A percentile compares a stretch with the other conserved stretches of the same genome.
Evolutionary conservation across 2,329 filamentous ascomycete species (phyloP).

Genomic region (Cladophialophora immunda): DNA sequence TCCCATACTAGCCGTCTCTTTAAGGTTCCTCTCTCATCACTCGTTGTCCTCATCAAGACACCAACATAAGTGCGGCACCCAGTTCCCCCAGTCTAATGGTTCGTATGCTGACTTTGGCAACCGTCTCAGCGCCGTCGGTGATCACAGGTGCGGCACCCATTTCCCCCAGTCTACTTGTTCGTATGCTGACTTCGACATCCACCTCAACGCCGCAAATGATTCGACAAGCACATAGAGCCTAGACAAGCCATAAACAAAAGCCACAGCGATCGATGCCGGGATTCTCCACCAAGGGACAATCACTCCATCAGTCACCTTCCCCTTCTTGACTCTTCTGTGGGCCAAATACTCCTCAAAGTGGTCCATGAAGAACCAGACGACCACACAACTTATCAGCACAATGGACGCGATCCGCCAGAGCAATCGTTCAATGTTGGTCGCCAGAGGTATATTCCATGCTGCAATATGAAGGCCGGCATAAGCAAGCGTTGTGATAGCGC

Average conservation of each 20-base stretch:
- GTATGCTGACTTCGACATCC: constrained; percentile 19
- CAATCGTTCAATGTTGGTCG: constrained; percentile 39
- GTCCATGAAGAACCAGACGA: constrained; percentile 26
- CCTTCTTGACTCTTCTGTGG: constrained; percentile 11
- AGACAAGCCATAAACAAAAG: constrained; percentile 11
- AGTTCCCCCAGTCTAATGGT: constrained; percentile 23
- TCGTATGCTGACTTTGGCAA: constrained; percentile 21
- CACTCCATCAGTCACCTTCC: constrained; percentile 7
- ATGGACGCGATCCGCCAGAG: constrained; percentile 36
- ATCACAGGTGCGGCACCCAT: constrained; percentile 23
- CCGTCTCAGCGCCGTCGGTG: constrained; percentile 14
- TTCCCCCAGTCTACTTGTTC: constrained; percentile 24
- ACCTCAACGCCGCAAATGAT: constrained; percentile 18
- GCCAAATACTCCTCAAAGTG: constrained; percentile 16
- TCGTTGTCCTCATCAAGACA: constrained; percentile 11
- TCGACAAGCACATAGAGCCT: constrained; percentile 23
- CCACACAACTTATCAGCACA: constrained; percentile 17
- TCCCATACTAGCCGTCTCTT: background rate
- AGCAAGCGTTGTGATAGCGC: constrained; percentile 26
- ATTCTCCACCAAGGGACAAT: constrained; percentile 27
- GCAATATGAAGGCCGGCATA: constrained; percentile 40
- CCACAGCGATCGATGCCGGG: constrained; percentile 22
- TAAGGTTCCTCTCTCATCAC: background rate
- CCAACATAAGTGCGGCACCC: constrained; percentile 20
- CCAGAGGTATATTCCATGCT: constrained; percentile 43